phyloP scores from a whole-genome alignment of 192 early-diverging fungal species.

The Backusella australiensis region DNA sequence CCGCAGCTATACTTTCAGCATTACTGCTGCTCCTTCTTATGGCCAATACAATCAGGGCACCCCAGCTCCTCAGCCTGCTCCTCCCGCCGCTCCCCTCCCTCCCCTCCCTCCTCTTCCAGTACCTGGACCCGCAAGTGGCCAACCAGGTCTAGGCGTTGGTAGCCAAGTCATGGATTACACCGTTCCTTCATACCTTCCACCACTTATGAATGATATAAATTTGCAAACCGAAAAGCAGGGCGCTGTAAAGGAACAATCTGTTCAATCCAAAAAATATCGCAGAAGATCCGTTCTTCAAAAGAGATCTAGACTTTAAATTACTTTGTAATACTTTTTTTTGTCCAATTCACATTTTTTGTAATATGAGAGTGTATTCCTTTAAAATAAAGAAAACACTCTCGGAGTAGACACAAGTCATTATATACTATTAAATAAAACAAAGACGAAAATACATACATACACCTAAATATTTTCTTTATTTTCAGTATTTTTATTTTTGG shows the following conservation, averaged over 20 bases:
- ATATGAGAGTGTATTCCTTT: not conserved
- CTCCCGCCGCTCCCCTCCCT: not conserved
- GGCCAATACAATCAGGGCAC: not conserved
- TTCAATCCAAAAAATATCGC: not conserved
- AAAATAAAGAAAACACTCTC: not conserved
- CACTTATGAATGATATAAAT: not conserved
- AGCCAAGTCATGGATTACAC: not conserved
- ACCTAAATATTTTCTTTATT: not conserved
- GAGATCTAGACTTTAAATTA: not conserved
- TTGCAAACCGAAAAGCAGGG: not conserved
- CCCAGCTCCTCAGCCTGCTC: not conserved
- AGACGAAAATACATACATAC: not conserved
- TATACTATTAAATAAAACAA: not conserved
- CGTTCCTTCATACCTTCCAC: not conserved
- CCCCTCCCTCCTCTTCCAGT: not conserved
- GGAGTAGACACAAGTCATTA: not conserved
- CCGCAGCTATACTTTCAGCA: not conserved
- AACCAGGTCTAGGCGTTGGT: not conserved
- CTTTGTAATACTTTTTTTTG: not conserved
- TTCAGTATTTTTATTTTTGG: not conserved
- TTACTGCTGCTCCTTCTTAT: not conserved
- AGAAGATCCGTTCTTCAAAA: conserved; percentile 4
- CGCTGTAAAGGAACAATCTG: not conserved
- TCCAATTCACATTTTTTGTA: not conserved
- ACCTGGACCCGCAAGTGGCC: not conserved